These are phyloP conservation scores for Pseudotsuga menziesii DNA, from an alignment of 75 land plant species.

Conservation along the genomic window DNA sequence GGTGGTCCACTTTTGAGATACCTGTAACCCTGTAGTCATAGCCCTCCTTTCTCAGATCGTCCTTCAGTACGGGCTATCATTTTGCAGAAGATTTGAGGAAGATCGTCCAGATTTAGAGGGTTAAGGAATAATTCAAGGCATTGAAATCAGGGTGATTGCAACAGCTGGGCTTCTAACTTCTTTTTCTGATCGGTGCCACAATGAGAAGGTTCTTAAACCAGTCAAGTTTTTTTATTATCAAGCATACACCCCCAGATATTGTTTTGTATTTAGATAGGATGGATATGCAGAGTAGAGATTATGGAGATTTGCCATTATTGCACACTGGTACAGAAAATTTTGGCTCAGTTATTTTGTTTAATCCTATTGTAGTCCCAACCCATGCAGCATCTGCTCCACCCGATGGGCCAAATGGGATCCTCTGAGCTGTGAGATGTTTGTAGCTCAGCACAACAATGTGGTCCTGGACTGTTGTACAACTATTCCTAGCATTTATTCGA, in stretches of 20 bases:
- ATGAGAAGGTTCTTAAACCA: slow-evolving; percentile 43
- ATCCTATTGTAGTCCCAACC: slow-evolving; percentile 84
- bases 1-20: too few species aligned
- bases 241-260: slow-evolving; percentile 81
- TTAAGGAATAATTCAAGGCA: slow-evolving; percentile 68
- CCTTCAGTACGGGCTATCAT: too few species aligned
- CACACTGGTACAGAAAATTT: slow-evolving; percentile 54
- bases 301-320: slow-evolving; percentile 82
- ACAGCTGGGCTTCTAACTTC: slow-evolving; percentile 65
- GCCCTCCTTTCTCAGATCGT: too few species aligned
- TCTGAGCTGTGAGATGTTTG: too few species aligned
- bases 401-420: slow-evolving; percentile 27
- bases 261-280: slow-evolving; percentile 88
- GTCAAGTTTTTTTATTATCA: slow-evolving; percentile 53
- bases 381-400: slow-evolving; percentile 96
- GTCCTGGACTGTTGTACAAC: too few species aligned
- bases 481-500: too few species aligned
- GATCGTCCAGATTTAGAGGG: too few species aligned
- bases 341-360: slow-evolving; percentile 85
- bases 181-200: slow-evolving; percentile 4
- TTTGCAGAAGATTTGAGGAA: too few species aligned
- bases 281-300: slow-evolving; percentile 81
- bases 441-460: too few species aligned
- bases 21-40: too few species aligned
- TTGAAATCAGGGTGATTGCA: slow-evolving; percentile 68